Base-by-base conservation (phyloP, 2,329 filamentous ascomycete species). In the Claviceps citrina region DNA sequence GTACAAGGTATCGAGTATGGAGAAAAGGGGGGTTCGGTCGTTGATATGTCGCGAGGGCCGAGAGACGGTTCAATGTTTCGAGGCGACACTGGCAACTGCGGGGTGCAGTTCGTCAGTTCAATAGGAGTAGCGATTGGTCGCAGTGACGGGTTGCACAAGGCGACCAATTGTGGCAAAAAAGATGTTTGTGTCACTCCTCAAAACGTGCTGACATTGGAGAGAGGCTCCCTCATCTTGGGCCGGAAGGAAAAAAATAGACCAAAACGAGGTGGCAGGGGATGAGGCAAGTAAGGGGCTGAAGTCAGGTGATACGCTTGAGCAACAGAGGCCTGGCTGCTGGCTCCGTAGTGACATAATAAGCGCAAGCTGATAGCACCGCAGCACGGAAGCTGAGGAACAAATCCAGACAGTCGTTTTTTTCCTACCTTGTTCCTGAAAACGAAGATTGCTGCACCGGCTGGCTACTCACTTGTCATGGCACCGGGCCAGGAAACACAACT, bases 251-350 rank as follows among this genome's bases (percentile, higher is more conserved):
- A 41, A 36, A 37, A 35, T 36, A 15, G 32, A n/a, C 36, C 18
- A 26, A 39, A 7, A 18, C 13, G n/a, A 35, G n/a, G 32, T 20
- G 20, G 33, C 33, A 20, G 19, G 36, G 20, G 36, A 36, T 34
- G 4, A 27, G 12, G 26, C 10, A 19, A 22, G 22, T 26, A 26
- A 28, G 20, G 42, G 38, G 38, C 41, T 35, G 36, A 39, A 25
- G 36, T 44, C 43, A 44, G 43, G 43, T 44, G 43, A 44, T 42
- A 36, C n/a, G n/a, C n/a, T n/a, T n/a, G n/a, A n/a, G n/a, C n/a
- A n/a, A n/a, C n/a, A n/a, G n/a, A n/a, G n/a, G n/a, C n/a, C n/a
- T n/a, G n/a, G n/a, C n/a, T n/a, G n/a, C n/a, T n/a, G n/a, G 27
- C 27, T 27, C 27, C 13, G 27, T 15, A n/a, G 26, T 27, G 3